These are phyloP conservation scores for Pistacia atlantica DNA, from an alignment of 345 rosid species.

Conservation along the genomic window DNA sequence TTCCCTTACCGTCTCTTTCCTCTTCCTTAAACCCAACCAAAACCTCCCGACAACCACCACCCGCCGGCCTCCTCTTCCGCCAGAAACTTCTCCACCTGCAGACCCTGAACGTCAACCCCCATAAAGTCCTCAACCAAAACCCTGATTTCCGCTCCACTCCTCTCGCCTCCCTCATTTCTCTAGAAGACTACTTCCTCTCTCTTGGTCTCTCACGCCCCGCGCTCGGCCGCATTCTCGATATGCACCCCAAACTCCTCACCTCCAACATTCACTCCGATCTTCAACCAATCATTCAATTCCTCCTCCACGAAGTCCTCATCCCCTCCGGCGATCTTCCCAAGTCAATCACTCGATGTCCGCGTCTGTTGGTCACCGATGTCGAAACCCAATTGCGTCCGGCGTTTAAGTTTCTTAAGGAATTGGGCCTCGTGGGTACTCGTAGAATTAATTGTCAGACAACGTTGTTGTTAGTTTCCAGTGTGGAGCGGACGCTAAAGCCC, in stretches of 20 bases:
- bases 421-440: conserved; percentile 58
- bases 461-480: conserved; percentile 62
- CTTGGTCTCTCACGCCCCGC: conserved; percentile 64
- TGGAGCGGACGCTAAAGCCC: conserved; percentile 55
- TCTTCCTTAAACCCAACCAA: conserved; percentile 1
- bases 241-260: conserved; percentile 73
- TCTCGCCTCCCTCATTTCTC: conserved; percentile 65
- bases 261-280: conserved; percentile 53
- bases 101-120: conserved; percentile 62
- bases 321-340: conserved; percentile 50
- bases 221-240: conserved; percentile 77
- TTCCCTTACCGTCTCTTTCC: neutral
- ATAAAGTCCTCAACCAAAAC: conserved; percentile 65
- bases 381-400: conserved; percentile 62
- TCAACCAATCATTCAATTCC: conserved; percentile 65
- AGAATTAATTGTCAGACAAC: conserved; percentile 53
- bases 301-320: conserved; percentile 55
- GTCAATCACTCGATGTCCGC: conserved; percentile 70
- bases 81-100: conserved; percentile 70
- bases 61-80: conserved; percentile 66
- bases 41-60: neutral
- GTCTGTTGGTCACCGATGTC: conserved; percentile 57
- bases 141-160: conserved; percentile 79
- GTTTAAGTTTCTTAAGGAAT: conserved; percentile 43
- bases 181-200: conserved; percentile 59